Evolutionary conservation across 306 rosid genomes (phyloP).

Genomic region (Cucumis hystrix): DNA sequence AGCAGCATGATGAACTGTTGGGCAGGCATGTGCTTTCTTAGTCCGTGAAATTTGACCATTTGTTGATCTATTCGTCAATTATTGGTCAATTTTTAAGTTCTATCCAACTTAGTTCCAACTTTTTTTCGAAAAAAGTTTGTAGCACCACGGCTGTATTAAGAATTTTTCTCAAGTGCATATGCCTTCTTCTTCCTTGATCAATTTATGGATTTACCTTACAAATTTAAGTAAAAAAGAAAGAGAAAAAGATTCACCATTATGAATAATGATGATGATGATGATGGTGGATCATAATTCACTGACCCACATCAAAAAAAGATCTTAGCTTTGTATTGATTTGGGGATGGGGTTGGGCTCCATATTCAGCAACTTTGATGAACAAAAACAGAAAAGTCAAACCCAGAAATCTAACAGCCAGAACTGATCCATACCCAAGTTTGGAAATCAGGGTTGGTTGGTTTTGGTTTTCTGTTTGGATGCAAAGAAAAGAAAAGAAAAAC

Average conservation of each 20-base stretch:
- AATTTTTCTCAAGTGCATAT: too few relatives aligned
- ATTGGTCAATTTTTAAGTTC: background rate
- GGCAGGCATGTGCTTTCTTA: conserved; percentile 4
- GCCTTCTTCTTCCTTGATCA: background rate
- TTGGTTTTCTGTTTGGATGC: background rate
- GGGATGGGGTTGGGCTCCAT: background rate
- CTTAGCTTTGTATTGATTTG: background rate
- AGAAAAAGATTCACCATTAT: background rate
- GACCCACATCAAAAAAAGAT: background rate
- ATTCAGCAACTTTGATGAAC: background rate
- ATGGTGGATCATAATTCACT: background rate
- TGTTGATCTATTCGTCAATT: background rate
- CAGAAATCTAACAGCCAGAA: background rate
- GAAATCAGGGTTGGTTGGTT: background rate
- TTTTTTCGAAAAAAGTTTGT: too few relatives aligned
- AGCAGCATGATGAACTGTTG: background rate
- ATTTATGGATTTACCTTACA: background rate
- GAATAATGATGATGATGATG: background rate
- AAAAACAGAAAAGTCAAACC: background rate
- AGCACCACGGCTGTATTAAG: too few relatives aligned
- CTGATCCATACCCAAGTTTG: background rate
- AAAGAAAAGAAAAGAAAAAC: background rate
- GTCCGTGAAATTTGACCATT: conserved; percentile 5
- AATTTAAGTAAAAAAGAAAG: background rate
- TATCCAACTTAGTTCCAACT: background rate